Evolutionary conservation across 805 yeast genomes (phyloP).

Genomic region (Metschnikowia sp.): DNA sequence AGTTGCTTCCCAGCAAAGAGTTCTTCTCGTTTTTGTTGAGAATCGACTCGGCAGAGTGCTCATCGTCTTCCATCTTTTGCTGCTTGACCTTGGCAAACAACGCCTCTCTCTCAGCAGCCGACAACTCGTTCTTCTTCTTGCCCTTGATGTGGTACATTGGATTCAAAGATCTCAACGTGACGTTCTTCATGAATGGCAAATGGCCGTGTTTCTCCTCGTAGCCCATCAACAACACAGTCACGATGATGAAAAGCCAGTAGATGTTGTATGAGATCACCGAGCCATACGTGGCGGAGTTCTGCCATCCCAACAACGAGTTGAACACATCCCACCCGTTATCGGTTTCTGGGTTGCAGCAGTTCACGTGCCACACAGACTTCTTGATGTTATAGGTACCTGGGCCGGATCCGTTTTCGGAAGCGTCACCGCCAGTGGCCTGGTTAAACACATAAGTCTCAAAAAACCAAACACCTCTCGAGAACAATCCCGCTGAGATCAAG

Average conservation of each 20-base stretch:
- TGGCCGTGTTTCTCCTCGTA: constrained; percentile 84
- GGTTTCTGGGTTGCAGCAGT: constrained; percentile 92
- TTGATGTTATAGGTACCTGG: constrained; percentile 89
- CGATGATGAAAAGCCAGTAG: constrained; percentile 76
- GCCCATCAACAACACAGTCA: constrained; percentile 56
- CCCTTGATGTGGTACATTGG: constrained; percentile 73
- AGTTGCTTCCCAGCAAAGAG: not conserved
- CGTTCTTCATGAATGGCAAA: constrained; percentile 55
- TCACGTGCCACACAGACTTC: constrained; percentile 88
- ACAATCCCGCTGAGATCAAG: constrained; percentile 87
- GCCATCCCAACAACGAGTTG: constrained; percentile 95
- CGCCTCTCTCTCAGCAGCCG: constrained; percentile 48
- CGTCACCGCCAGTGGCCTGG: constrained; percentile 84
- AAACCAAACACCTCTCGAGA: constrained; percentile 90
- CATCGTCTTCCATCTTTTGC: constrained; percentile 15
- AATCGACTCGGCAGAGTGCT: constrained; percentile 7
- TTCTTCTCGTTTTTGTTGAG: constrained; percentile 3
- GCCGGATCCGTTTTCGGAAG: constrained; percentile 88
- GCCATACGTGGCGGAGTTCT: constrained; percentile 91
- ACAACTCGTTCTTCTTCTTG: constrained; percentile 59
- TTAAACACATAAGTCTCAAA: constrained; percentile 70
- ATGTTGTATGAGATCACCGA: constrained; percentile 84
- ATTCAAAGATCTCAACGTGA: constrained; percentile 49
- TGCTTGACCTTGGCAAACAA: constrained; percentile 41
- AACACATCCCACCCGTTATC: constrained; percentile 96